A percentile compares a stretch with the other conserved stretches of the same genome.
phyloP scores from a whole-genome alignment of 2,329 filamentous ascomycete genomes.

The Phyllosticta citrichinensis region DNA sequence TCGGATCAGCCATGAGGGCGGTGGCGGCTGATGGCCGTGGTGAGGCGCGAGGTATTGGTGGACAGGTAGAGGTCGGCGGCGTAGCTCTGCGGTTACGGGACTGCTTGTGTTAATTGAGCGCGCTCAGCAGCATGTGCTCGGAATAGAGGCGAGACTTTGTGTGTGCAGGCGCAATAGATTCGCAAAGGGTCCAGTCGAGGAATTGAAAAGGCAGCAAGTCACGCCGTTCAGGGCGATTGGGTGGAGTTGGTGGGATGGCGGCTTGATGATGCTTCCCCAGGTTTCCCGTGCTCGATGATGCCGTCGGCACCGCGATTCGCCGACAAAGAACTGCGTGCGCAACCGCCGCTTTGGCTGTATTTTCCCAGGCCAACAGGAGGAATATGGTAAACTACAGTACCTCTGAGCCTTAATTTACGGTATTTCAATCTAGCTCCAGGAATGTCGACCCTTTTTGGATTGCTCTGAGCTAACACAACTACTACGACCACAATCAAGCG shows the following conservation, averaged over 20 bases:
- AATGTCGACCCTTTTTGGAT: background rate
- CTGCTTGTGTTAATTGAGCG: background rate
- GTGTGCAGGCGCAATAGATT: background rate
- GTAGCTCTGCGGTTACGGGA: conserved; percentile 5
- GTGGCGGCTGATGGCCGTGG: background rate
- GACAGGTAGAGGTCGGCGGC: background rate
- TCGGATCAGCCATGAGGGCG: conserved; percentile 4
- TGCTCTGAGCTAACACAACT: background rate
- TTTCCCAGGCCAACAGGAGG: background rate
- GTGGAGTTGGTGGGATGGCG: background rate
- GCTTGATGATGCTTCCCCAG: conserved; percentile 9
- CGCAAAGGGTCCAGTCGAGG: background rate
- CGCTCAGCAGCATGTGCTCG: background rate
- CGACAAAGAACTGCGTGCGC: background rate
- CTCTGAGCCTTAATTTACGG: background rate
- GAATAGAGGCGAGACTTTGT: background rate
- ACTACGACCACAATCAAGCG: background rate
- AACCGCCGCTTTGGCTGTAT: background rate
- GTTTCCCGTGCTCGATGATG: conserved; percentile 7
- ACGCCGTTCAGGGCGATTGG: background rate
- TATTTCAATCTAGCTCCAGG: background rate
- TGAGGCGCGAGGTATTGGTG: background rate
- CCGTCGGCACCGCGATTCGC: conserved; percentile 6
- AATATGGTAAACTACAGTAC: background rate
- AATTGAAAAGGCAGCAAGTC: background rate